phyloP scores from a whole-genome alignment of 2,329 filamentous ascomycete genomes.

The Scedosporium apiospermum region DNA sequence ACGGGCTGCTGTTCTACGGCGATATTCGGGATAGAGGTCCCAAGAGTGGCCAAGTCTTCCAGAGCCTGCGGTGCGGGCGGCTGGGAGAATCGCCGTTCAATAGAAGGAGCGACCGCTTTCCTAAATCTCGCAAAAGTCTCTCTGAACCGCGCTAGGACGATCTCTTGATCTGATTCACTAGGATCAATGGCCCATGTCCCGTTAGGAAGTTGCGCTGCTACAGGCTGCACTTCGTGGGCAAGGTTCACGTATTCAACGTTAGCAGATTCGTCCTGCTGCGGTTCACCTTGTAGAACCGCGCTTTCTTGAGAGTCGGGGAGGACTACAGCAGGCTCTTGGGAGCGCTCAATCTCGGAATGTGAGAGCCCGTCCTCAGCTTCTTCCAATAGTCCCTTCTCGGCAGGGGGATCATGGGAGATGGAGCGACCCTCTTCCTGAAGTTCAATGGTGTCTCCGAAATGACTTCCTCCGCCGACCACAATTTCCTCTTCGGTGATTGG shows the following conservation, averaged over 20 bases:
- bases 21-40: background rate
- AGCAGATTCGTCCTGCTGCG: background rate
- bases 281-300: background rate
- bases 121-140: background rate
- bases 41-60: background rate
- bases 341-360: background rate
- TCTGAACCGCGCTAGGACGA: background rate
- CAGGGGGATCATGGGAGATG: background rate
- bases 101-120: background rate
- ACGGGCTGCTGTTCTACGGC: background rate
- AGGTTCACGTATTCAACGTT: background rate
- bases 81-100: background rate
- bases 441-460: no score
- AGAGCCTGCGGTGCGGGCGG: background rate
- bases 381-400: background rate
- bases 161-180: background rate
- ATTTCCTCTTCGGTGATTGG: no score
- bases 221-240: background rate
- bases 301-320: background rate
- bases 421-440: no score
- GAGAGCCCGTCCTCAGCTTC: background rate
- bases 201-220: background rate
- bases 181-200: background rate
- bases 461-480: no score
- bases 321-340: background rate